Evolutionary conservation across 2,329 filamentous ascomycete species (phyloP).

Genomic region (Parafenestella ontariensis): DNA sequence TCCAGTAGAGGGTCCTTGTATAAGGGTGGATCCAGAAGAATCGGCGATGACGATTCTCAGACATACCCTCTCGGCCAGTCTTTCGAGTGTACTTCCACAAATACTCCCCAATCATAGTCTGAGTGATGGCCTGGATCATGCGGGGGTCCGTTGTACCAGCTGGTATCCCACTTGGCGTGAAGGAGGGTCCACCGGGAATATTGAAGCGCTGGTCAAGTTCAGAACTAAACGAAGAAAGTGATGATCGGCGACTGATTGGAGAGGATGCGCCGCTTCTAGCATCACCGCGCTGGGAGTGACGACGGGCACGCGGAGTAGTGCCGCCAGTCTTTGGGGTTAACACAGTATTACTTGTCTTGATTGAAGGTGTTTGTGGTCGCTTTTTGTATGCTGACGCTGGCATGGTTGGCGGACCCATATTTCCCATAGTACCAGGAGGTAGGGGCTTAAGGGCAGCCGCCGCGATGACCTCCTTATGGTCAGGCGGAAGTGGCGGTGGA

Average conservation of each 20-base stretch:
- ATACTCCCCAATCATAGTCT: constrained; percentile 99
- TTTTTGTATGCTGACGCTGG: constrained; percentile 76
- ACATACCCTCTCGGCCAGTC: constrained; percentile 86
- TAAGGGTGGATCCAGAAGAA: constrained; percentile 99
- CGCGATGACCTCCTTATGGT: constrained; percentile 85
- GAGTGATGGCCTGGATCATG: constrained; percentile 98
- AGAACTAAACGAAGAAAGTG: constrained; percentile 92
- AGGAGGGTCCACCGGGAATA: constrained; percentile 59
- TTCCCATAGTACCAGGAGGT: constrained; percentile 49
- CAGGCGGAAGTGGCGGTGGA: constrained; percentile 77
- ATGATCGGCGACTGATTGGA: constrained; percentile 73
- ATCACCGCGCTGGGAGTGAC: constrained; percentile 52
- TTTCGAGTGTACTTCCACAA: constrained; percentile 99
- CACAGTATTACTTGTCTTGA: constrained; percentile 52
- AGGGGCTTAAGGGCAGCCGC: constrained; percentile 68
- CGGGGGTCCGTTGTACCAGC: constrained; percentile 81
- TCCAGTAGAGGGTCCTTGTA: constrained; percentile 96
- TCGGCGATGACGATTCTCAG: constrained; percentile 85
- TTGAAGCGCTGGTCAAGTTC: constrained; percentile 94
- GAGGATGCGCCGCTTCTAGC: constrained; percentile 57
- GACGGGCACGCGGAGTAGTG: constrained; percentile 62
- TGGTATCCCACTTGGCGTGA: constrained; percentile 65
- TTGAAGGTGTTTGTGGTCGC: constrained; percentile 49
- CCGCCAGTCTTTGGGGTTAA: constrained; percentile 56
- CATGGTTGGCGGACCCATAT: constrained; percentile 85